Percentiles rank a stretch among this genome's conserved stretches.
These are phyloP conservation scores for Phytophthora pseudosyringae DNA, from an alignment of 352 stramenopile species.

Conservation along the genomic window DNA sequence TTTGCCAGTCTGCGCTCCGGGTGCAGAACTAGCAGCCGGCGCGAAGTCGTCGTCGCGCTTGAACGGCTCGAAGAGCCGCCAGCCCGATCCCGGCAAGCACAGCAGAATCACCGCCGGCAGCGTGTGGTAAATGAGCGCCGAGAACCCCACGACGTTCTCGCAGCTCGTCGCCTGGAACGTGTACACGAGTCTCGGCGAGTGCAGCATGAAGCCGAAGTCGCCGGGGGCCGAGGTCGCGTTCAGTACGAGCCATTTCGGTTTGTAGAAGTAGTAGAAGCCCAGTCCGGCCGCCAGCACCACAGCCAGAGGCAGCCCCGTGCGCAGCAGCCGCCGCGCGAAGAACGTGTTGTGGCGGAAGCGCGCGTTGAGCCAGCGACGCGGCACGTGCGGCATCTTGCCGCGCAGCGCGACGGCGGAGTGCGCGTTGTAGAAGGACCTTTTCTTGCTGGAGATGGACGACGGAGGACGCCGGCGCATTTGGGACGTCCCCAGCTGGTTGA, in stretches of 20 bases:
- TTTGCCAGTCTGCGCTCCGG: conserved; percentile 23
- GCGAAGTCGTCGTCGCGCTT: conserved; percentile 48
- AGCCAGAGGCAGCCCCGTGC: conserved; percentile 46
- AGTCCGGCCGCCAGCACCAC: conserved; percentile 53
- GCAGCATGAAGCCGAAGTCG: conserved; percentile 60
- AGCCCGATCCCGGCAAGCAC: conserved; percentile 56
- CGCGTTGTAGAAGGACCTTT: conserved; percentile 59
- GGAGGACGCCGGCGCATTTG: conserved; percentile 32
- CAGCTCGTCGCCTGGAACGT: conserved; percentile 72
- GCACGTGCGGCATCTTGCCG: conserved; percentile 61
- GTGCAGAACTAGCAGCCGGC: not conserved
- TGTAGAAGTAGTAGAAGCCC: conserved; percentile 79
- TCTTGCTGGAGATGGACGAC: conserved; percentile 47
- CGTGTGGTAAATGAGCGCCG: conserved; percentile 72
- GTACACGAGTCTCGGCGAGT: conserved; percentile 57
- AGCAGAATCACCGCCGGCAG: conserved; percentile 67
- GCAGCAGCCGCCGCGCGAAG: conserved; percentile 71
- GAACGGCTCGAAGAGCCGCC: conserved; percentile 78
- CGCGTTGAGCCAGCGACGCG: conserved; percentile 59
- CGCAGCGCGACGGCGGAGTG: conserved; percentile 31
- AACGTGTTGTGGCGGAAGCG: conserved; percentile 80
- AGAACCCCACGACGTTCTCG: conserved; percentile 84
- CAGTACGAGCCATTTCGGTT: conserved; percentile 51
- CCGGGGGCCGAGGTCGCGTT: conserved; percentile 30
- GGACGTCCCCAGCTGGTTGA: conserved; percentile 27